Evolutionary conservation across 208 protist species (phyloP).

Genomic region (Trypanosoma caninum): DNA sequence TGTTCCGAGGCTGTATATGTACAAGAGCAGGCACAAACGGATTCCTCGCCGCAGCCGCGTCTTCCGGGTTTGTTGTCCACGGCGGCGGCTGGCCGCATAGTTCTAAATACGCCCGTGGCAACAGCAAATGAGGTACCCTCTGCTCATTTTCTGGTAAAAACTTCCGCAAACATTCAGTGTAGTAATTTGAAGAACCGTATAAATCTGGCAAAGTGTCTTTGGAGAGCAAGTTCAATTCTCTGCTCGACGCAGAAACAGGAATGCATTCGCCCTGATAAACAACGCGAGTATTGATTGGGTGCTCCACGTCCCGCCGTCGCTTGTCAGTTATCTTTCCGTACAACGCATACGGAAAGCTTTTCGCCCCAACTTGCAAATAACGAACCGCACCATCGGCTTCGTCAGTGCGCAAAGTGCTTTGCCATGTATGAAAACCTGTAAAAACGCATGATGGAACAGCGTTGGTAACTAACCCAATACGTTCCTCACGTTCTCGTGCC

Average conservation of each 20-base stretch:
- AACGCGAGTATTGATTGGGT: conserved; percentile 51
- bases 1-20: conserved; percentile 4
- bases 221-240: neutral
- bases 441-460: conserved; percentile 26
- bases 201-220: neutral
- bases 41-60: conserved; percentile 26
- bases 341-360: conserved; percentile 64
- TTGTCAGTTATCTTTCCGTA: conserved; percentile 52
- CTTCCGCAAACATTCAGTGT: conserved; percentile 38
- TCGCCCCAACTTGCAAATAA: conserved; percentile 62
- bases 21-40: conserved; percentile 9
- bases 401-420: conserved; percentile 48
- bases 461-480: conserved; percentile 44
- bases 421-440: conserved; percentile 42
- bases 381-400: conserved; percentile 29
- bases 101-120: conserved; percentile 62
- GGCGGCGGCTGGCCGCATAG: conserved; percentile 51
- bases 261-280: conserved; percentile 20
- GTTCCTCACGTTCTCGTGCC: conserved; percentile 49
- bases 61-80: conserved; percentile 23
- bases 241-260: neutral
- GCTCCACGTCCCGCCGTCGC: conserved; percentile 26
- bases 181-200: conserved; percentile 32
- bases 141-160: conserved; percentile 44
- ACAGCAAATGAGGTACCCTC: conserved; percentile 60